Evolutionary conservation across 129 eudicot species (phyloP).

Genomic region (Oenanthe sinensis): DNA sequence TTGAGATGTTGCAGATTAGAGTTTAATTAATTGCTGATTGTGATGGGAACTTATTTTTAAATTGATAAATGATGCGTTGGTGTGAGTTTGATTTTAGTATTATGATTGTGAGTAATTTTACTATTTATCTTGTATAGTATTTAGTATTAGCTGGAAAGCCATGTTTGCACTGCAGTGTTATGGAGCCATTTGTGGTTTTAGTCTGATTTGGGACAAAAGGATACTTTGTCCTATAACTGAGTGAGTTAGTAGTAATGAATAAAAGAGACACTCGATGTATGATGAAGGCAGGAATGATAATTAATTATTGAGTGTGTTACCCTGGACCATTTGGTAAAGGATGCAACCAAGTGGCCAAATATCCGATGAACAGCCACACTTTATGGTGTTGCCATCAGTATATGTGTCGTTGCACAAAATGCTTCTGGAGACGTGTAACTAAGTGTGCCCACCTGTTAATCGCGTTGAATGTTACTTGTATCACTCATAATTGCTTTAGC

Average conservation of each 20-base stretch:
- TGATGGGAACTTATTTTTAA: neutral
- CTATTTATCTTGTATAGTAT: too few species aligned
- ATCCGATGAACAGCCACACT: conserved; percentile 95
- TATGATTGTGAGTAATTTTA: neutral
- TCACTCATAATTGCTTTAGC: conserved; percentile 98
- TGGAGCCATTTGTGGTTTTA: too few species aligned
- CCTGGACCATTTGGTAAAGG: conserved; percentile 99
- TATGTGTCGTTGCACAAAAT: conserved; percentile 94
- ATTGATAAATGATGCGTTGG: neutral
- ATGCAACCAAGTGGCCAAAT: conserved; percentile 99
- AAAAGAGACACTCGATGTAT: too few species aligned
- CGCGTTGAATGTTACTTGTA: conserved; percentile 96
- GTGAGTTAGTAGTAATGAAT: too few species aligned
- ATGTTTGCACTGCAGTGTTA: too few species aligned
- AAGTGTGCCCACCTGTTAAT: conserved; percentile 97
- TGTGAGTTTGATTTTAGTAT: neutral
- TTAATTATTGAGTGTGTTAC: too few species aligned
- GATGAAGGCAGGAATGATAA: too few species aligned
- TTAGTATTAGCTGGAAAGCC: too few species aligned
- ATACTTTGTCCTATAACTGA: too few species aligned
- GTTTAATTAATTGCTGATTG: neutral
- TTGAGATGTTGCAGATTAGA: too few species aligned
- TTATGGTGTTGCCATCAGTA: conserved; percentile 70
- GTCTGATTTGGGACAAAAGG: too few species aligned
- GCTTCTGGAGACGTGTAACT: conserved; percentile 99